Base-by-base conservation (phyloP, 176 grass and related monocot genomes). In the Triticum turgidum region DNA sequence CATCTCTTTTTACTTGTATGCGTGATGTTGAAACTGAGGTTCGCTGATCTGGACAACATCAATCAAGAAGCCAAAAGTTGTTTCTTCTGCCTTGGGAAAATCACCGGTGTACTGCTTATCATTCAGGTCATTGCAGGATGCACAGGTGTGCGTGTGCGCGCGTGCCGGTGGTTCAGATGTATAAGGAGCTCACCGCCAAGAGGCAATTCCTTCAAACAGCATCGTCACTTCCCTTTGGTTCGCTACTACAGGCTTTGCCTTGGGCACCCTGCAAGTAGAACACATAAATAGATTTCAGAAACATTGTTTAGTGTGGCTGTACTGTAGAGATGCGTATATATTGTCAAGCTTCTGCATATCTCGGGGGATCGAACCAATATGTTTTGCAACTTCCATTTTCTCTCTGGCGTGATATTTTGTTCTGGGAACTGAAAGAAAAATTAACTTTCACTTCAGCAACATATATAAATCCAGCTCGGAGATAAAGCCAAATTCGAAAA, bases 321-420 rank as follows among this genome's bases (percentile, higher is more conserved):
- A 7, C n/a, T 18, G 11, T 51, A 76, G 15, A 27, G 2, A 18
- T 67, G 29, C 11, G 4, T 32, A 32, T 2, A 24, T 51, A 15
- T 51, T 76, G 73, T 17, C 6, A 29, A 14, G 13, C 49, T 45
- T 76, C 10, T 32, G 44, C 14, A 3, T 52, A 76, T 63, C 17
- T 81, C 44, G 5, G 12, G 65, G 13, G 24, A 67, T 67, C 21
- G 77, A 67, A 24, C 30, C 18, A 18, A 68, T 77, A 25, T 52
- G 61, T 56, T 68, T 15, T 4, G 61, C 73, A 3, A 85, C 76
- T 27, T 85, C 44, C 1, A 68, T 37, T n/a, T 78, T 85, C 45
- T 13, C 20, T 62, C 37, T 45, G 38, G 7, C 27, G 13, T 84
- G 7, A 8, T 22, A 20, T 22, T 49, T 7, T 0, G 17, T 76